Evolutionary conservation across 2,329 filamentous ascomycete species (phyloP), one percentile per base, ranked within the genome.

Genomic region (Fusarium goolgardi): DNA sequence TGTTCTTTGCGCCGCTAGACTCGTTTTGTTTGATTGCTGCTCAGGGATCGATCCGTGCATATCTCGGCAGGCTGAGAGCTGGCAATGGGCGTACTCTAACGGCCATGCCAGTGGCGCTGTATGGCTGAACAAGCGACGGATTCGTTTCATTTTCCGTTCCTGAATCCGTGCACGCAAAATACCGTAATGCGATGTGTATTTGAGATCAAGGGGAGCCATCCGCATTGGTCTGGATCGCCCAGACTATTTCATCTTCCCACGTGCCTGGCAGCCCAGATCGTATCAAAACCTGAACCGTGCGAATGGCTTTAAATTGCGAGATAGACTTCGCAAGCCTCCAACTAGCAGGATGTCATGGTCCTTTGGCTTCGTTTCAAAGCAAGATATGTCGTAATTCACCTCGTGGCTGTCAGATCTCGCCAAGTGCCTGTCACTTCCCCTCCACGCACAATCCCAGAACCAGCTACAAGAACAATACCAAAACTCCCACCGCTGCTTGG

Each of bases 1-100:
- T 78, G 77, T 78, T 77, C 67, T 74, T 62, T 68, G 5, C 20
- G 40, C 45, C 54, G 43, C 60, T 59, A 47, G 31, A 45, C 57
- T 59, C 31, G 29, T 62, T 61, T 39, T 15, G 56, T 39, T 43
- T 45, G 53, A 32, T 55, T 51, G 55, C 21, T 41, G 55, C 18
- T 39, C 41, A 57, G 32, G 39, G 39, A 63, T 64, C 39, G 51
- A 65, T 41, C 51, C 63, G 63, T 69, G 67, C 67, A 64, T 58
- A 55, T 50, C 62, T 69, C 63, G 62, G 69, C 65, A 69, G 62
- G 65, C 11, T 52, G 31, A 66, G 65, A 69, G 60, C 34, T 35
- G 50, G 34, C 20, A 54, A 55, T 62, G 40, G 18, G 56, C 37
- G 40, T 44, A 20, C 21, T 47, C 23, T 25, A 69, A 63, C 57